Conservation (phyloP, 1,284 basidiomycete genomes). For the Tilletia indica region DNA sequence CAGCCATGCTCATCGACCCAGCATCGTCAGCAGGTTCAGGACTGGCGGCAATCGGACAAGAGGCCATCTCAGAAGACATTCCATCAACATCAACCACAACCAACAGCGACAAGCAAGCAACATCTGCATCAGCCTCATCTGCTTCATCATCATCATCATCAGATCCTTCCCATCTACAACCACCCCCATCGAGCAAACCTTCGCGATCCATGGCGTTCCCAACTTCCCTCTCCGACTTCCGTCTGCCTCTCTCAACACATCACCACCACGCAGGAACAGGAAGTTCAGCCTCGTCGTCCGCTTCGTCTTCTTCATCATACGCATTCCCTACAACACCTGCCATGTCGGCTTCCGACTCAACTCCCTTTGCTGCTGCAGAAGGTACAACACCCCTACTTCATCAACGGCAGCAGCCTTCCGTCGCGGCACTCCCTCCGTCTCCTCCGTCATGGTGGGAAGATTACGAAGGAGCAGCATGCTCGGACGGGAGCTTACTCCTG, state of each 20-base stretch:
- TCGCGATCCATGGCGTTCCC: neutral
- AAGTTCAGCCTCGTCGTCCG: neutral
- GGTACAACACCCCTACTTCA: neutral
- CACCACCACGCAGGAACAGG: neutral
- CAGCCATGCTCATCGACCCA: too few relatives aligned
- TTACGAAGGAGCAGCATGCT: slow-evolving; percentile 41
- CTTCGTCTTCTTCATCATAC: slow-evolving; percentile 2
- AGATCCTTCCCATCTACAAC: neutral
- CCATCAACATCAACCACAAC: too few relatives aligned
- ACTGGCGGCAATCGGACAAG: too few relatives aligned
- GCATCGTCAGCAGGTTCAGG: too few relatives aligned
- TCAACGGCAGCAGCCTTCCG: neutral
- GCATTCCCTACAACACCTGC: slow-evolving; percentile 4
- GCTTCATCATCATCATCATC: neutral
- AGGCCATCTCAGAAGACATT: too few relatives aligned
- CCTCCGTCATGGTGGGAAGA: slow-evolving; percentile 15
- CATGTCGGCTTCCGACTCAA: neutral
- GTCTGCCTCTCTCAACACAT: neutral
- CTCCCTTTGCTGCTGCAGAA: neutral
- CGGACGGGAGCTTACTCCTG: slow-evolving; percentile 38
- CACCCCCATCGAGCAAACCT: neutral
- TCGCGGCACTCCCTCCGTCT: neutral
- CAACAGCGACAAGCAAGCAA: neutral
- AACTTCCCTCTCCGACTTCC: slow-evolving; percentile 10
- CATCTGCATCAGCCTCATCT: neutral